Base-by-base conservation (phyloP, 108 stramenopile species). In the Nitzschia palea region DNA sequence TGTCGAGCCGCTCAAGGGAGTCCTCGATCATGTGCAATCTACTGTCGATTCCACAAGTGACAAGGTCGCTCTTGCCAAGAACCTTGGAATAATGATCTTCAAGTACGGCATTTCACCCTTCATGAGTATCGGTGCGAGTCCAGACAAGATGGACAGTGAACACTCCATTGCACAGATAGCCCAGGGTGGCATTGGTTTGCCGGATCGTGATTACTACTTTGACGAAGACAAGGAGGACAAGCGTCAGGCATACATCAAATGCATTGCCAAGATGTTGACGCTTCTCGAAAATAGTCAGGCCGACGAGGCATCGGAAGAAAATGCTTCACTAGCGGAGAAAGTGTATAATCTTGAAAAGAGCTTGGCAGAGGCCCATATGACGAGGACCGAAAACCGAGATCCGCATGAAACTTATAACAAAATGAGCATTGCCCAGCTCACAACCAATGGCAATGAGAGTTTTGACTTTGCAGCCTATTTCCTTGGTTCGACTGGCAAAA, bases 121-220 rank as follows among this genome's bases (percentile, higher is more conserved):
- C 53, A 82, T 84, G 42, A 52, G 56, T 33, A 73, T 87, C 20
- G 79, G 85, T 23, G 76, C 72, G 0, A 65, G 74, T 40, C 85
- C 89, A 4, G 86, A 87, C 52, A 82, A 87, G 31, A 81, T 68
- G 50, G 74, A 92, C 44, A 74, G 78, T 8, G 68, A 78, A n/a
- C 77, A 82, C 55, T 82, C 77, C 42, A 68, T 86, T 17, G 69
- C 54, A 0, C 79, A 86, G 48, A 40, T 89, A 4, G 59, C 56
- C 50, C 91, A 92, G 58, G 85, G 84, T 20, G 91, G 91, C 9
- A 66, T 92, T 42, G 68, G 77, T 25, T 51, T 92, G 35, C 87
- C 87, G 2, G 91, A 92, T 65, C 70, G 87, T 22, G 90, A 91
- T 69, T 91, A 91, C 70, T 91, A 91, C 61, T 91, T 91, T 67